phyloP scores from a whole-genome alignment of 139 green algal species.

The Mychonastes homosphaera region DNA sequence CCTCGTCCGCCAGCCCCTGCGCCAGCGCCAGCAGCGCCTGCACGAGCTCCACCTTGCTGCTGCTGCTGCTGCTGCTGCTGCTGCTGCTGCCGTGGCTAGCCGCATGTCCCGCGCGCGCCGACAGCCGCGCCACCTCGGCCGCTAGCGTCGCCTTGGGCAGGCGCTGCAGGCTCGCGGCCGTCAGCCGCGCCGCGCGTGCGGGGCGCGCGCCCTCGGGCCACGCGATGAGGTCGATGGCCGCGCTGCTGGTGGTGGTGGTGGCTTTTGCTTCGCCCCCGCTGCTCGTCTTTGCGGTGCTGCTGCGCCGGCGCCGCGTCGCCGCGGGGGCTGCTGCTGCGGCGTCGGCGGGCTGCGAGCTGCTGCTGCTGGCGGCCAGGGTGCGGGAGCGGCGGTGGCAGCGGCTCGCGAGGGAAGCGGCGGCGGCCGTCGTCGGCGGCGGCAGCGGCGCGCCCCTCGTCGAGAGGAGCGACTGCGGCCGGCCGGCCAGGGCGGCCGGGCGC shows the following conservation, averaged over 20 bases:
- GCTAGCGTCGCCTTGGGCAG: background rate
- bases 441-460: too few species aligned
- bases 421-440: too few species aligned
- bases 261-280: too few species aligned
- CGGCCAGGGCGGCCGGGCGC: too few species aligned
- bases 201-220: constrained; percentile 15
- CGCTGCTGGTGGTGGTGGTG: too few species aligned
- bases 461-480: too few species aligned
- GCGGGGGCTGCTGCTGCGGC: background rate
- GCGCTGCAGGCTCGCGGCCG: background rate
- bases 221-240: constrained; percentile 9
- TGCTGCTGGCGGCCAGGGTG: too few species aligned
- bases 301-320: background rate
- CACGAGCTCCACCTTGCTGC: background rate
- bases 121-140: background rate
- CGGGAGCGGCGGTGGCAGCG: too few species aligned
- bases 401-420: too few species aligned
- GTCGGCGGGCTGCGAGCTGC: too few species aligned
- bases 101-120: background rate
- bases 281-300: background rate
- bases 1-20: background rate
- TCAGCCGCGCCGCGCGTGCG: background rate
- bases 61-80: constrained; percentile 14
- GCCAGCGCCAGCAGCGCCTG: background rate
- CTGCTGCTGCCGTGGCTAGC: background rate